Evolutionary conservation across 176 grass and related monocot species (phyloP), one percentile per base, ranked within the genome.

Genomic region (Ananas comosus): DNA sequence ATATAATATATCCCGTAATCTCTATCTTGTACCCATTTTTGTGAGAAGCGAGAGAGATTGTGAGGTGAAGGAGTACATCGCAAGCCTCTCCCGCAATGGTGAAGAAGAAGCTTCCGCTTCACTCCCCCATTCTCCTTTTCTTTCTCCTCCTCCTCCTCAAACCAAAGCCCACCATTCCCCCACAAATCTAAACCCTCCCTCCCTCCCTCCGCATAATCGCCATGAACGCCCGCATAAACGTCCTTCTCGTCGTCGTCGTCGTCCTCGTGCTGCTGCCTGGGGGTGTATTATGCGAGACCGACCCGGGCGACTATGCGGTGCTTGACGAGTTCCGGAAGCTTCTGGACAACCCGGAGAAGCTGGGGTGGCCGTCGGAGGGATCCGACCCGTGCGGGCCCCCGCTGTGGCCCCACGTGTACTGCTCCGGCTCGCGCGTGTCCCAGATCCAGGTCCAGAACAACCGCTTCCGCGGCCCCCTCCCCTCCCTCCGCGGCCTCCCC

Each of bases 401-500:
- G 8, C 64, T 48, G 0, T 96, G 92, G 92, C 70, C 25, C 17
- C 88, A 89, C 72, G 53, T 96, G 63, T 92, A 64, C 70, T 96
- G 88, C 85, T 74, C 84, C 71, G 70, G 76, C 16, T 80, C 76
- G 14, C 86, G 93, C 13, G 86, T 96, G n/a, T 59, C 81, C 27
- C 88, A 96, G 81, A 88, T 96, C 17, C 86, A 96, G 81, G 80
- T 89, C 70, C 83, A 92, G 81, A 1, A 49, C 29, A 96, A 96
- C 83, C 2, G 18, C 12, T 76, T 97, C 27, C 51, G 66, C 11
- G 93, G 93, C 16, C 13, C 53, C 1, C 70, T 97, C 64, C 93
- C 93, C 0, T 92, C 93, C 53, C 80, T 97, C 78, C 13, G 28
- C 1, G 86, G 82, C 24, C 80, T 97, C 65, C 3, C 86, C 10